Base-by-base conservation (phyloP, 2,329 filamentous ascomycete genomes). In the Neofusicoccum ribis region DNA sequence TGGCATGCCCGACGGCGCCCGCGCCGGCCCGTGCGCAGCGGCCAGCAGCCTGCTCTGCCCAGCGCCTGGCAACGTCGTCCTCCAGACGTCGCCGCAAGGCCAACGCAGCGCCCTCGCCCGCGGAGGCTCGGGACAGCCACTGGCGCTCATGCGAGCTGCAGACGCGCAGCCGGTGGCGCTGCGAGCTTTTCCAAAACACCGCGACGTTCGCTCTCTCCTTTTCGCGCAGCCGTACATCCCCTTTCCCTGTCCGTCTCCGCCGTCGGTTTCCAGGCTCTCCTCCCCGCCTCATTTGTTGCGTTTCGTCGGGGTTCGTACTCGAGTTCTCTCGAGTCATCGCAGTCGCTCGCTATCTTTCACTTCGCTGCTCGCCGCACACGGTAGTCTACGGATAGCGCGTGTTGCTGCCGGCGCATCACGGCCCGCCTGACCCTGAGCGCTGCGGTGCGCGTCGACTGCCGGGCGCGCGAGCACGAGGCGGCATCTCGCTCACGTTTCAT, bases 121-220 rank as follows among this genome's bases (percentile, higher is more conserved):
- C 52, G 8, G 52, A 56, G 52, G 52, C 54, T 46, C 54, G 14
- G 54, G 56, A 47, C 56, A 60, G 39, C 43, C 27, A 37, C 56
- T 47, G 43, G 56, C 54, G 54, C 23, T 44, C 54, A 11, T 34
- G 9, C 4, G 5, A 3, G 20, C 39, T 15, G 37, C 54, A n/a
- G 41, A 46, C 54, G 12, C 54, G 39, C 54, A 59, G 34, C 39
- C 20, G 20, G 51, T 41, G 17, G 27, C n/a, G 5, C 41, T 60
- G 27, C 56, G 17, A 60, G 31, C 11, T 7, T 37, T 17, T 47
- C 56, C 41, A 49, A 39, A 20, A 15, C 37, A 9, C 37, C n/a
- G 15, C 41, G 14, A 46, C 14, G 15, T 27, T 11, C 31, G 17
- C n/a, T 1, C 27, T 47, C 56, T 31, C 43, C 41, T 60, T 60